Conservation (phyloP, 2,329 filamentous ascomycete species). For the Xylariomycetidae sp. region DNA sequence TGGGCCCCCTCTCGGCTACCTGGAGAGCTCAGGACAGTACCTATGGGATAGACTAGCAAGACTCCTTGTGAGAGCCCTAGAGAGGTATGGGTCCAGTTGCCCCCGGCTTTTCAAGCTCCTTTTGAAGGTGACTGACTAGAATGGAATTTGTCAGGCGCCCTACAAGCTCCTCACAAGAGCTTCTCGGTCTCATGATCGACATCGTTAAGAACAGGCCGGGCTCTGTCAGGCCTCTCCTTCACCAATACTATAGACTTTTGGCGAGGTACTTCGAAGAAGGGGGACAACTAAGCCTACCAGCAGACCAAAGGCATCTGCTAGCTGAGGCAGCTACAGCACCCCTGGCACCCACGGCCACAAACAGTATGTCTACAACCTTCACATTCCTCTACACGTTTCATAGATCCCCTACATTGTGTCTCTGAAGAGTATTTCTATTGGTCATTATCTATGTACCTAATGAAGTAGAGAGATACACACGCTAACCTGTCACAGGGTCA, state of each 20-base stretch:
- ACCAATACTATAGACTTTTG: slow-evolving; percentile 37
- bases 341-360: slow-evolving; percentile 8
- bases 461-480: too few relatives aligned
- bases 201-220: slow-evolving; percentile 25
- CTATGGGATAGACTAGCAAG: slow-evolving; percentile 21
- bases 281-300: slow-evolving; percentile 11
- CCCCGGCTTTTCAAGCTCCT: too few relatives aligned
- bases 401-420: too few relatives aligned
- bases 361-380: slow-evolving; percentile 16
- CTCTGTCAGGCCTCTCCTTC: slow-evolving; percentile 22
- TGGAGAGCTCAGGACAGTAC: slow-evolving; percentile 11
- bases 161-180: slow-evolving; percentile 17
- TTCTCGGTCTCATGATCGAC: slow-evolving; percentile 33
- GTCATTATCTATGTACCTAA: background rate
- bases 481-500: slow-evolving; percentile 8
- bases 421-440: slow-evolving; percentile 2
- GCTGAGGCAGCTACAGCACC: slow-evolving; percentile 20
- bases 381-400: background rate
- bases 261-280: slow-evolving; percentile 29
- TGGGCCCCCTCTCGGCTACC: slow-evolving; percentile 7
- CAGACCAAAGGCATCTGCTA: slow-evolving; percentile 13
- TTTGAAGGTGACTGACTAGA: too few relatives aligned
- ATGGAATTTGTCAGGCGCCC: too few relatives aligned
- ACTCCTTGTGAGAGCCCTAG: slow-evolving; percentile 22
- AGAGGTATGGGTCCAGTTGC: slow-evolving; percentile 21